phyloP scores from a whole-genome alignment of 257 asterid genomes.

The Solanum medicagineum region DNA sequence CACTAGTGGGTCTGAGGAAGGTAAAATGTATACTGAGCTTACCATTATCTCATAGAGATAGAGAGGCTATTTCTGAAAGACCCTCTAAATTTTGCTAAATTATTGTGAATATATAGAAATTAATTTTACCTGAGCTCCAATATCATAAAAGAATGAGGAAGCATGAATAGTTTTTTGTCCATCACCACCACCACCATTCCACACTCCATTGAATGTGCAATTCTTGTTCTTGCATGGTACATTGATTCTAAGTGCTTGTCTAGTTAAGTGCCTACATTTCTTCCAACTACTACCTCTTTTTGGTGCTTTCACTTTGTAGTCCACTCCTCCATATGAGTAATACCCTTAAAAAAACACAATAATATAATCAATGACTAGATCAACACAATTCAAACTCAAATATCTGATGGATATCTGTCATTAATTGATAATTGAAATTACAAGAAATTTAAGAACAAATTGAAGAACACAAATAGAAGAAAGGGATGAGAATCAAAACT shows the following conservation, averaged over 20 bases:
- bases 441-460: too few species aligned
- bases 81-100: background rate
- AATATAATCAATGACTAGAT: too few species aligned
- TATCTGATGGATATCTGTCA: too few species aligned
- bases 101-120: background rate
- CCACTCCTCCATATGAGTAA: constrained; percentile 20
- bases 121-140: constrained; percentile 54
- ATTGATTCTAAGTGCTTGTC: constrained; percentile 1
- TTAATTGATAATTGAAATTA: too few species aligned
- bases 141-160: constrained; percentile 59
- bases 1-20: too few species aligned
- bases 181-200: constrained; percentile 82
- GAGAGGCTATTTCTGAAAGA: too few species aligned
- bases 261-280: constrained; percentile 11
- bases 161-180: constrained; percentile 53
- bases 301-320: constrained; percentile 27
- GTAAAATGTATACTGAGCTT: too few species aligned
- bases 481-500: too few species aligned
- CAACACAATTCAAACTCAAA: too few species aligned
- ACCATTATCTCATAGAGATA: too few species aligned
- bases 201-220: constrained; percentile 65
- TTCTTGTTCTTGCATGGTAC: constrained; percentile 27
- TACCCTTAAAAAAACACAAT: constrained; percentile 1
- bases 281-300: constrained; percentile 14
- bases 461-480: too few species aligned